A percentile compares a stretch with the other conserved stretches of the same genome.
phyloP scores from a whole-genome alignment of 257 asterid genomes.

The Leonotis leonurus region DNA sequence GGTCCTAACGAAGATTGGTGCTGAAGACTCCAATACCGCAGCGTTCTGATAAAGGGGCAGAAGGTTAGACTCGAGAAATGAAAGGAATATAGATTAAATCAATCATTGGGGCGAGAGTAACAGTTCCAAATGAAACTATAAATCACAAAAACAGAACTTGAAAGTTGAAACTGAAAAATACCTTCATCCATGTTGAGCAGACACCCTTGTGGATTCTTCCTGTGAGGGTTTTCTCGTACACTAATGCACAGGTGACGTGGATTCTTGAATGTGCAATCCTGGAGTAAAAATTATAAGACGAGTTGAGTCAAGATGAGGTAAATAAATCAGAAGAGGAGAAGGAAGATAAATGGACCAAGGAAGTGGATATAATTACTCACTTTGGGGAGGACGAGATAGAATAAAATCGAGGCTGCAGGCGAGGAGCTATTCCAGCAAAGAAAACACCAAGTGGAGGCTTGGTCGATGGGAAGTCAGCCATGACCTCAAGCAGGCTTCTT shows the following conservation, averaged over 20 bases:
- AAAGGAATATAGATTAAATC: neutral
- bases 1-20: conserved; percentile 74
- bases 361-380: conserved; percentile 30
- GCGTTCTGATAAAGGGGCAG: conserved; percentile 54
- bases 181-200: conserved; percentile 99
- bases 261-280: conserved; percentile 75
- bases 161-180: conserved; percentile 20
- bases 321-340: neutral
- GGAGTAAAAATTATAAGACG: conserved; percentile 15
- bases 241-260: conserved; percentile 92
- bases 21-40: conserved; percentile 59
- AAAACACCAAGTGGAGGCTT: conserved; percentile 92
- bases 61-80: neutral
- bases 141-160: neutral
- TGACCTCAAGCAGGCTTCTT: conserved; percentile 90
- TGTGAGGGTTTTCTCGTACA: conserved; percentile 72
- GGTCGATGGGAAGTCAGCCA: conserved; percentile 88
- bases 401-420: conserved; percentile 91
- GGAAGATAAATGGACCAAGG: neutral
- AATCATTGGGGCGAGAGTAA: neutral
- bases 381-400: conserved; percentile 94
- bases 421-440: conserved; percentile 92
- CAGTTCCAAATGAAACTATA: neutral
- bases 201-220: conserved; percentile 94
- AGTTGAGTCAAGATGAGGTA: neutral